Percentiles rank a stretch among this genome's conserved stretches.
phyloP scores from a whole-genome alignment of 2,329 filamentous ascomycete species.

The Trichoderma arundinaceum region DNA sequence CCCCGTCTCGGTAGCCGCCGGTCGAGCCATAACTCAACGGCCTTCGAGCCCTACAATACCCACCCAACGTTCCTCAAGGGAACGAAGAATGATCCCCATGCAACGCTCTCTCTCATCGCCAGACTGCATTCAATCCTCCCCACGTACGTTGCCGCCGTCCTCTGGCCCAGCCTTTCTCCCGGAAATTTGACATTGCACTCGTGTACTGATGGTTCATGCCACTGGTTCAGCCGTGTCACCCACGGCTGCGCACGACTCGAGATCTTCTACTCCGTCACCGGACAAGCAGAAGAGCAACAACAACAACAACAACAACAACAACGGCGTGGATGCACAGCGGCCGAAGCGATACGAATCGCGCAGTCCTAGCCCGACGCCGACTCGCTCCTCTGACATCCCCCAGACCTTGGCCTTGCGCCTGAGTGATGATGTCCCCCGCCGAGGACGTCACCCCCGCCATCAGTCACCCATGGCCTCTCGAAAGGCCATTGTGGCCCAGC shows the following conservation, averaged over 20 bases:
- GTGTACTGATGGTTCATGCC: conserved; percentile 41
- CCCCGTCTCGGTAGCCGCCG: conserved; percentile 30
- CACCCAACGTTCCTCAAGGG: conserved; percentile 46
- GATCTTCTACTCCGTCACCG: conserved; percentile 61
- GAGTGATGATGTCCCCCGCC: conserved; percentile 52
- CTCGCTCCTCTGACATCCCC: conserved; percentile 52
- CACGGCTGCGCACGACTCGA: conserved; percentile 48
- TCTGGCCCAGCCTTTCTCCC: conserved; percentile 20
- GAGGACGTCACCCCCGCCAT: conserved; percentile 44
- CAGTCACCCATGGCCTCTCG: conserved; percentile 48
- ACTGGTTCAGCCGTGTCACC: conserved; percentile 43
- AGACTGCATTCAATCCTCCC: conserved; percentile 61
- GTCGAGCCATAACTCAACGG: conserved; percentile 20
- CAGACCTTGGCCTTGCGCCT: conserved; percentile 52
- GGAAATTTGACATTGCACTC: conserved; percentile 26
- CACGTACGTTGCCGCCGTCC: conserved; percentile 57
- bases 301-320: conserved; percentile 48
- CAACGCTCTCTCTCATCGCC: conserved; percentile 67
- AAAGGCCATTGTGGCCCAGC: conserved; percentile 58
- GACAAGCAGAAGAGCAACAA: conserved; percentile 51
- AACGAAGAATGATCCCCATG: conserved; percentile 65
- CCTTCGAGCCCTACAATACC: conserved; percentile 8
- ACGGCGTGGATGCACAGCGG: conserved; percentile 56
- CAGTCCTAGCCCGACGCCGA: conserved; percentile 64
- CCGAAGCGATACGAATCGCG: conserved; percentile 59